These are phyloP conservation scores for Globisporangium cederbergense DNA, from an alignment of 352 stramenopile genomes.

Conservation along the genomic window DNA sequence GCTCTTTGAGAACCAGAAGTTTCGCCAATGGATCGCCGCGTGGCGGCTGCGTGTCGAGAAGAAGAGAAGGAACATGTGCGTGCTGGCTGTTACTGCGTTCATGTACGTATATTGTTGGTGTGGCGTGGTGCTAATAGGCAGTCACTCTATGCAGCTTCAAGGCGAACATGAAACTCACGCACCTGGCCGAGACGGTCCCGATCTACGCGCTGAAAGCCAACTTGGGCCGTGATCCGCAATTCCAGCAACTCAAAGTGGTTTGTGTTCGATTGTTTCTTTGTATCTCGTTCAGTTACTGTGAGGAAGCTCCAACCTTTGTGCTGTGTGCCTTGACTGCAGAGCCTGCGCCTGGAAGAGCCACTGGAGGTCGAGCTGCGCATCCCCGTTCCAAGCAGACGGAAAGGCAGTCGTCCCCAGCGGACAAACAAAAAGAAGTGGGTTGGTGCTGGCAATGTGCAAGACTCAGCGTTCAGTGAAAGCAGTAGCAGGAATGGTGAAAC, in stretches of 20 bases:
- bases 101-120: neutral
- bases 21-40: slow-evolving; percentile 17
- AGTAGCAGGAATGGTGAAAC: neutral
- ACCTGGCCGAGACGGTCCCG: slow-evolving; percentile 5
- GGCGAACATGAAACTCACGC: neutral
- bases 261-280: neutral
- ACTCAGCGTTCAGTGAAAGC: neutral
- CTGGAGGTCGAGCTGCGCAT: neutral
- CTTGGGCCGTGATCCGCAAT: neutral
- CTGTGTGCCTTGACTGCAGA: neutral
- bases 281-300: neutral
- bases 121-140: neutral
- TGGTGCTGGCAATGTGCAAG: neutral
- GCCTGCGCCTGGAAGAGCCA: slow-evolving; percentile 3
- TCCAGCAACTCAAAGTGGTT: slow-evolving; percentile 13
- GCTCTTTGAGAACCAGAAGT: slow-evolving; percentile 25
- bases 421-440: slow-evolving; percentile 6
- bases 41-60: slow-evolving; percentile 17
- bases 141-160: slow-evolving; percentile 1
- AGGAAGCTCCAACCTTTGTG: neutral
- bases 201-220: slow-evolving; percentile 11
- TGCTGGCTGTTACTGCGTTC: neutral
- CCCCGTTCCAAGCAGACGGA: neutral
- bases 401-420: neutral
- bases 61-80: slow-evolving; percentile 6